Conservation (phyloP, 129 eudicot genomes). For the Rutidosis leptorrhynchoides region DNA sequence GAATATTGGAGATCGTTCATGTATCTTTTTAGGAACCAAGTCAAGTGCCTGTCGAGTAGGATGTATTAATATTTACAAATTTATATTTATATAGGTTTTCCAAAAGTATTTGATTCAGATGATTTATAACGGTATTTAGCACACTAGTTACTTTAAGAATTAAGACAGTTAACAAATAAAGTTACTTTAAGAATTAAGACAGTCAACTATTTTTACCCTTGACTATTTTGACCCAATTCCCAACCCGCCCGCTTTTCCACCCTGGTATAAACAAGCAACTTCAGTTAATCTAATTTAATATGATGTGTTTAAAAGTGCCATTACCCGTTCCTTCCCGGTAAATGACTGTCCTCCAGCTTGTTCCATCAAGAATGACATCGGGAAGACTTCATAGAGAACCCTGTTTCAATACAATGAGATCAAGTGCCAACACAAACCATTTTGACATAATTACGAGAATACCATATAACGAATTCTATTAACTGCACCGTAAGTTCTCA, state of each 20-base stretch:
- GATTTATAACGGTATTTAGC: neutral
- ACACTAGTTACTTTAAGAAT: neutral
- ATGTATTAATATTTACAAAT: neutral
- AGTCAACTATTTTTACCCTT: neutral
- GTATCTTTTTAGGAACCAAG: constrained; percentile 75
- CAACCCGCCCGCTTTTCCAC: neutral
- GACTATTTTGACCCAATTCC: neutral
- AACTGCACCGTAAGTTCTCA: constrained; percentile 67
- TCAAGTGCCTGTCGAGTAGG: constrained; percentile 69
- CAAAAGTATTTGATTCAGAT: neutral
- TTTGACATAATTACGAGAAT: neutral
- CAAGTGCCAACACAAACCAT: neutral
- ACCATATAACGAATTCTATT: neutral
- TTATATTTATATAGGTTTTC: neutral
- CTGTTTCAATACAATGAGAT: constrained; percentile 39
- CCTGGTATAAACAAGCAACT: neutral
- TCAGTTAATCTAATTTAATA: neutral
- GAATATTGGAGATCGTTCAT: constrained; percentile 91
- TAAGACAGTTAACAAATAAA: neutral
- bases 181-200: neutral
- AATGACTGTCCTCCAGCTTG: constrained; percentile 99
- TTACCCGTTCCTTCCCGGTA: constrained; percentile 88
- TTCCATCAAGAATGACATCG: constrained; percentile 97
- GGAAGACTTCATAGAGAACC: constrained; percentile 95
- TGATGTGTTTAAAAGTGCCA: constrained; percentile 7